Evolutionary conservation across 441 rosid species (phyloP), one percentile per base, ranked within the genome.

Genomic region (Populus hybrid): DNA sequence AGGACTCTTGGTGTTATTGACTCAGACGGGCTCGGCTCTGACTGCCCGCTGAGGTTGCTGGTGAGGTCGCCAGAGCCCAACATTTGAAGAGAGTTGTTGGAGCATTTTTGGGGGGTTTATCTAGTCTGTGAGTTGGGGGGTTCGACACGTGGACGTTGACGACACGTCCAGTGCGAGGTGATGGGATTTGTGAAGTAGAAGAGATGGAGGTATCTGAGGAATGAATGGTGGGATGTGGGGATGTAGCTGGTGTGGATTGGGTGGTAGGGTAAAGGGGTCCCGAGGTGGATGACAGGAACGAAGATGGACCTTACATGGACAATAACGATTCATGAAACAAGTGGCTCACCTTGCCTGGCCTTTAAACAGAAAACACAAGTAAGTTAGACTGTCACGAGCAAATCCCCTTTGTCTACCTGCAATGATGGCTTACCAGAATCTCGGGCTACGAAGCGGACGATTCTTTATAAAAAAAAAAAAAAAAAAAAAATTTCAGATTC

Each of bases 1-100:
- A 94, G 85, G 28, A 94, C 97, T 70, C 95, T 86, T 18, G 98
- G 97, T 12, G 83, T 84, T 73, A 73, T 70, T 10, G 79, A 69
- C 75, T 87, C 88, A 23, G 82, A 19, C 50, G 63, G 81, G 82
- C 79, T 86, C 59, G 80, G 84, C 78, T 83, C 84, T 9, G 80
- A 77, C 64, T 38, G 75, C 81, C 82, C 72, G 79, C 64, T 35
- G 59, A 46, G 70, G 82, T 42, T 32, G 82, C 64, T 19, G 69
- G 63, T n/a, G 73, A 72, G 79, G 24, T 84, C 82, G 24, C 78
- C 74, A 61, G 74, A 35, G 35, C 82, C 81, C 76, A 86, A 75
- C 91, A 90, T 90, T 84, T 84, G 42, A 21, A 26, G 46, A 71
- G 42, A 32, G 38, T 2, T 42, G 24, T 21, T 16, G 67, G 65